Percentiles rank a stretch among this genome's conserved stretches.
These are phyloP conservation scores for Phlegmacium glaucopus DNA, from an alignment of 768 basidiomycete genomes.

Conservation along the genomic window DNA sequence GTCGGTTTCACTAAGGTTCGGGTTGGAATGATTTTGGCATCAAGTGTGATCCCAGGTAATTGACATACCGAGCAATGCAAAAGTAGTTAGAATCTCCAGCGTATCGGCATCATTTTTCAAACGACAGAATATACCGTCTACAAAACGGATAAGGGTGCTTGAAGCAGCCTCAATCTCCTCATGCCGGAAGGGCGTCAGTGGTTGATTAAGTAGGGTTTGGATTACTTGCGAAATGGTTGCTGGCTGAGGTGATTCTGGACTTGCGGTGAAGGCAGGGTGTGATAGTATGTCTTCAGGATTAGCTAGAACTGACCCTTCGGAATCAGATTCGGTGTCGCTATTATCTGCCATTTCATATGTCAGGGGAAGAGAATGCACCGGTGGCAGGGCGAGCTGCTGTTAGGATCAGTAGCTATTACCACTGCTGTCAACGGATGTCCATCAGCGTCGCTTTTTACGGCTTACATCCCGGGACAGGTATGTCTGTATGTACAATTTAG, in stretches of 20 bases:
- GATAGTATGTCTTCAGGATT: background rate
- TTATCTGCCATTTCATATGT: background rate
- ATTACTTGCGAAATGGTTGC: background rate
- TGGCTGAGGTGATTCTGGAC: background rate
- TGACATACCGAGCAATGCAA: conserved; percentile 7
- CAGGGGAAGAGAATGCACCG: background rate
- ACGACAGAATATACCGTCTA: conserved; percentile 2
- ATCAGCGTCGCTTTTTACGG: no score
- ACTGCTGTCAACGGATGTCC: no score
- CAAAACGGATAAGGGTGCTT: conserved; percentile 10
- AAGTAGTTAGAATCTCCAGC: background rate
- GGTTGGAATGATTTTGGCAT: background rate
- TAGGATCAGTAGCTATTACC: no score
- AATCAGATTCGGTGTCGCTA: background rate
- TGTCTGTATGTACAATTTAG: background rate
- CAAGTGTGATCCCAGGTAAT: background rate
- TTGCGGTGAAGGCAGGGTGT: background rate
- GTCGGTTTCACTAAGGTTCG: conserved; percentile 8
- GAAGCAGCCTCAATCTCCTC: conserved; percentile 6
- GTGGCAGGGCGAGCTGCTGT: background rate
- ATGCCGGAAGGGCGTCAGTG: background rate
- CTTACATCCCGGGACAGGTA: no score
- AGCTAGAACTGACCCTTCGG: background rate
- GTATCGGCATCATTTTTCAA: background rate
- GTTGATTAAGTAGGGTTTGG: background rate